phyloP scores from a whole-genome alignment of 495 filamentous ascomycete species.

The Aspergillus wentii region DNA sequence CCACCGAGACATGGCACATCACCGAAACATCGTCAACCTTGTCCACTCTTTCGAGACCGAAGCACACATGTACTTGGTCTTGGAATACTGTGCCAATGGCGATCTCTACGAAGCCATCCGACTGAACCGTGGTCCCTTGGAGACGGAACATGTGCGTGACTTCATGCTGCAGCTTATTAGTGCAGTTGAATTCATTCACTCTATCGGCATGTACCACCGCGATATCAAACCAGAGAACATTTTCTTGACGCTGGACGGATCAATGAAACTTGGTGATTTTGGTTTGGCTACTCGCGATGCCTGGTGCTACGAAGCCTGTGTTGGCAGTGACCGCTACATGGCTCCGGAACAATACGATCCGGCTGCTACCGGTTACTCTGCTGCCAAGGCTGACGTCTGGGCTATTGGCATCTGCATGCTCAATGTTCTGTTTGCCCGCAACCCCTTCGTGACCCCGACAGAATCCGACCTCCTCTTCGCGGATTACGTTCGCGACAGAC shows the following conservation, averaged over 20 bases:
- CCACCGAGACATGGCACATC: constrained; percentile 70
- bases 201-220: constrained; percentile 87
- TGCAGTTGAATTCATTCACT: constrained; percentile 86
- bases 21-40: constrained; percentile 92
- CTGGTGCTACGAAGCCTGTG: constrained; percentile 85
- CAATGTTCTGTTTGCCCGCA: constrained; percentile 92
- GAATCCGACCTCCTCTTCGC: constrained; percentile 83
- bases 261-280: constrained; percentile 96
- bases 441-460: constrained; percentile 85
- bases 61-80: constrained; percentile 81
- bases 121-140: constrained; percentile 74
- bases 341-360: constrained; percentile 96
- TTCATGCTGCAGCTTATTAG: constrained; percentile 95
- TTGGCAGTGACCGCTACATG: constrained; percentile 98
- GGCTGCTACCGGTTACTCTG: constrained; percentile 77
- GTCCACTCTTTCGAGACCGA: constrained; percentile 89
- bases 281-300: constrained; percentile 80
- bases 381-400: constrained; percentile 93
- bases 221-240: constrained; percentile 99
- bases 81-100: constrained; percentile 94
- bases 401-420: constrained; percentile 92
- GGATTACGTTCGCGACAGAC: constrained; percentile 86
- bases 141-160: constrained; percentile 92
- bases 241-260: constrained; percentile 79
- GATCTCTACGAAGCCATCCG: constrained; percentile 98